Evolutionary conservation across 192 early-diverging fungal genomes (phyloP), one percentile per base, ranked within the genome.

Genomic region (Rhizoclosmatium globosum): DNA sequence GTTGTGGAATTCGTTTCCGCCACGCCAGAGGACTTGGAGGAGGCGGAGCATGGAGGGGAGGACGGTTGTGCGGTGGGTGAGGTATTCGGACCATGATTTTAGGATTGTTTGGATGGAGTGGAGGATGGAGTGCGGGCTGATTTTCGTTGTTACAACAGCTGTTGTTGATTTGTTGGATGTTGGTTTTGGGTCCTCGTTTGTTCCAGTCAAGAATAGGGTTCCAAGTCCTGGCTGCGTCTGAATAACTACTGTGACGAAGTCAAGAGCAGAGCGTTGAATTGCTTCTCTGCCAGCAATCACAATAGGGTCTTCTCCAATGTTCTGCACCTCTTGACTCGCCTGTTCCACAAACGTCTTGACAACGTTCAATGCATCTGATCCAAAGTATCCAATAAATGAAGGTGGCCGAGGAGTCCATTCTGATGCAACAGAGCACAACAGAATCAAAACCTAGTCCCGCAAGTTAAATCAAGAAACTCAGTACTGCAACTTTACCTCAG

Each of bases 381-480:
- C 87, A 79, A 89, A 85, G 77, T 87, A 87, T 42, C 87, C 86
- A 38, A 84, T 76, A 59, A 89, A 84, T 3, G 86, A 89, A 2
- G 86, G 85, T 7, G 85, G 86, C 4, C 82, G 70, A 6, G 82
- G 85, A 6, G 79, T 79, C 86, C 85, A 87, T 50, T 82, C 83
- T 4, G 80, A 58, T 2, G 87, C 82, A 6, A 87, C 68, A 23
- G 69, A 72, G 67, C 84, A 85, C 2, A 89, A 80, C 6, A 89
- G 71, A n/a, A 87, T 84, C 11, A 87, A 56, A 43, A 83, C 78
- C 74, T 76, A 50, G n/a, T n/a, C n/a, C n/a, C 48, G 48, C 4
- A 4, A 50, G 15, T 9, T 15, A 50, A 50, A 50, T 9, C 48
- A 50, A 50, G 15, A 50, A 50, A 50, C 4, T 50, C 4, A 50